phyloP scores from a whole-genome alignment of 2,329 filamentous ascomycete genomes.

The Pestalotiopsis sp. region DNA sequence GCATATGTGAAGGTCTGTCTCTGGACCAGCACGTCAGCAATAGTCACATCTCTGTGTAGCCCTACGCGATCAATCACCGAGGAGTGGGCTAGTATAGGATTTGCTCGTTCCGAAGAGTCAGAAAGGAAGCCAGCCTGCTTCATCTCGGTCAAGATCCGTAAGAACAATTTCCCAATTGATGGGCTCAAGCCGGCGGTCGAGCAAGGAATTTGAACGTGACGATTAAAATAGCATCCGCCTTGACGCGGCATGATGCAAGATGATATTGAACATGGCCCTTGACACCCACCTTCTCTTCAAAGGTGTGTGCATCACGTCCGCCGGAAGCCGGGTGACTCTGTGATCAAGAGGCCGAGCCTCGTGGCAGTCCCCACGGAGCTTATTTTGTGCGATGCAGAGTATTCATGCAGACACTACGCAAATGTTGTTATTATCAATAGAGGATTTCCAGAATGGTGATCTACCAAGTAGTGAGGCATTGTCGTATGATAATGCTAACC shows the following conservation, averaged over 20 bases:
- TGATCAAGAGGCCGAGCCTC: not conserved
- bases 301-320: not conserved
- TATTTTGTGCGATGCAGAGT: not conserved
- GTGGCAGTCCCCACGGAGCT: conserved; percentile 5
- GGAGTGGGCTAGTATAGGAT: not conserved
- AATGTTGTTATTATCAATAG: not conserved
- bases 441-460: not conserved
- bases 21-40: conserved; percentile 9
- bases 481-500: not conserved
- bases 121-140: not conserved
- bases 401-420: not conserved
- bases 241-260: conserved; percentile 28
- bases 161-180: conserved; percentile 1
- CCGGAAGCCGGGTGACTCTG: conserved; percentile 2
- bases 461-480: not conserved
- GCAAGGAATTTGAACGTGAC: conserved; percentile 14
- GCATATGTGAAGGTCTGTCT: not conserved
- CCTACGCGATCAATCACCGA: not conserved
- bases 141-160: not conserved
- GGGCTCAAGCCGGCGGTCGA: not conserved
- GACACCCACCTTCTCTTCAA: conserved; percentile 9
- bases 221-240: conserved; percentile 26
- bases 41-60: conserved; percentile 3
- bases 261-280: conserved; percentile 26
- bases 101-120: not conserved